Evolutionary conservation across 2,329 filamentous ascomycete species (phyloP), one percentile per base, ranked within the genome.

Genomic region (Didymella keratinophila): DNA sequence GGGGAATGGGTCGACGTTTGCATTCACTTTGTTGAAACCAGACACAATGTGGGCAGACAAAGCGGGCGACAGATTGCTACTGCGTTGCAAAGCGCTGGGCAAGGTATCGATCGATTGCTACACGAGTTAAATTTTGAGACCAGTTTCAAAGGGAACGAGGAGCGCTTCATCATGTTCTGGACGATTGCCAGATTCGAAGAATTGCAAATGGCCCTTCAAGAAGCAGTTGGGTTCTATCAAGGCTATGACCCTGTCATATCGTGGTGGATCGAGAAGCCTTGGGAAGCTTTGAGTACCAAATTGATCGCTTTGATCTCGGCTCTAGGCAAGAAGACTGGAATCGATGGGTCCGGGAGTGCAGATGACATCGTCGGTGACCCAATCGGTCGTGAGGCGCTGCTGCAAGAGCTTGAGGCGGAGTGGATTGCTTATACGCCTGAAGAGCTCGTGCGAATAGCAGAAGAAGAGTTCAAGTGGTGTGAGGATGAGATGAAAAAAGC

Each of bases 351-450:
- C 0, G 76, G 72, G 1, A 77, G 81, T 46, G 72, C 79, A 0
- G 80, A 84, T 51, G 79, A 81, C 7, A 86, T 87, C 49, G 78
- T 87, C 27, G 84, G 84, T 7, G 80, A 87, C 60, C 84, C 85
- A 0, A 84, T 87, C 47, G 84, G 86, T 1, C 72, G 79, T 4
- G 78, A 80, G 0, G 83, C 80, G 0, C 73, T 87, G 0, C 70
- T 84, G 0, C 77, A 78, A 11, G 84, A 86, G 49, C 78, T 88
- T 1, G 77, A 82, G 55, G 79, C 81, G 0, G 85, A 87, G 69
- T 81, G 85, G 79, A 85, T 87, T 48, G 80, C 83, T 0, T 87
- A 87, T 64, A 78, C 80, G 0, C 85, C 85, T 0, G 83, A 86
- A 55, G 82, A 87, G 66, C 75, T 87, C 2, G 77, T 87, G 41